A percentile compares a stretch with the other conserved stretches of the same genome.
These are phyloP conservation scores for Globisporangium uncinulatum DNA, from an alignment of 352 stramenopile species.

Conservation along the genomic window DNA sequence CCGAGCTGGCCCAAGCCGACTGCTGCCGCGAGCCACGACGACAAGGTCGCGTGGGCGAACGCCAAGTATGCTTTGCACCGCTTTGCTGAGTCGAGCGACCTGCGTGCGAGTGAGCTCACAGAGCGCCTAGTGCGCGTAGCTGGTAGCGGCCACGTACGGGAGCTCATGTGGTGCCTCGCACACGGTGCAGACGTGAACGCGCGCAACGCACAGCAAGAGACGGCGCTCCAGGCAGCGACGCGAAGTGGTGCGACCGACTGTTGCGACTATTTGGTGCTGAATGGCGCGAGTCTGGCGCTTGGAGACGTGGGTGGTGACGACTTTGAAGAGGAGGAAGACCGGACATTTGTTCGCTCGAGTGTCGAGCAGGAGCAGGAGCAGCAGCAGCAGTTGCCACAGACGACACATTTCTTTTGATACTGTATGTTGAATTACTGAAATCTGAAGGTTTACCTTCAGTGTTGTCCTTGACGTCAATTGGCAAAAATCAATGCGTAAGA, in stretches of 20 bases:
- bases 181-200: slow-evolving; percentile 78
- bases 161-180: slow-evolving; percentile 75
- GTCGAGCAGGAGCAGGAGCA: slow-evolving; percentile 12
- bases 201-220: slow-evolving; percentile 41
- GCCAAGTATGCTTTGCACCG: slow-evolving; percentile 82
- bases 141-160: slow-evolving; percentile 28
- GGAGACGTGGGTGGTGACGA: slow-evolving; percentile 29
- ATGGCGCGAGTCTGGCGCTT: slow-evolving; percentile 63
- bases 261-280: slow-evolving; percentile 79
- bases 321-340: no score
- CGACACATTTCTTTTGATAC: neutral
- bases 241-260: slow-evolving; percentile 26
- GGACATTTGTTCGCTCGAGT: slow-evolving; percentile 17
- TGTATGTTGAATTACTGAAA: no score
- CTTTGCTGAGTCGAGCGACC: slow-evolving; percentile 37
- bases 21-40: slow-evolving; percentile 39
- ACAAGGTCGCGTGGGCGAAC: slow-evolving; percentile 81
- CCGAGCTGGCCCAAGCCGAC: slow-evolving; percentile 48
- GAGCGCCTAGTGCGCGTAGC: slow-evolving; percentile 45
- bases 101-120: slow-evolving; percentile 25
- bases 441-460: no score
- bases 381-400: neutral
- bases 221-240: slow-evolving; percentile 53
- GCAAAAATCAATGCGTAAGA: no score
- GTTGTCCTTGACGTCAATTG: no score